Evolutionary conservation across 805 yeast species (phyloP).

Genomic region (Lipomyces japonicus): DNA sequence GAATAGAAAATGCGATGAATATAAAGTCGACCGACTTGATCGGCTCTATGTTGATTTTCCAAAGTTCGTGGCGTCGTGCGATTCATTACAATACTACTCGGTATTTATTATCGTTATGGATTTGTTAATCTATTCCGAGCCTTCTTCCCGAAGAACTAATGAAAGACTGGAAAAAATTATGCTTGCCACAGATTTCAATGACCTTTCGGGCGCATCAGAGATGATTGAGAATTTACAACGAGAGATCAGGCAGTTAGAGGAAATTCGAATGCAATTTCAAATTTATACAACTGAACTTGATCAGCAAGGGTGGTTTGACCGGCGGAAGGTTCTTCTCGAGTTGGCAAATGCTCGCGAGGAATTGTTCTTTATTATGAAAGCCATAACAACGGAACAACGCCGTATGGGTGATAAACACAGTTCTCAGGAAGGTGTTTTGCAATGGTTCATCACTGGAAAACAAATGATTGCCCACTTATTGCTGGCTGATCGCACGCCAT

Average conservation of each 20-base stretch:
- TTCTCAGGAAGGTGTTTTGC: slow-evolving; percentile 43
- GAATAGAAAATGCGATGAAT: slow-evolving; percentile 26
- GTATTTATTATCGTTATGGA: slow-evolving; percentile 60
- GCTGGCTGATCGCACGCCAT: slow-evolving; percentile 55
- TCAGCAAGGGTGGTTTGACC: slow-evolving; percentile 37
- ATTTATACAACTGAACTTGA: slow-evolving; percentile 43
- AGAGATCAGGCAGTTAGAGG: slow-evolving; percentile 43
- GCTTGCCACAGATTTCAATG: slow-evolving; percentile 66
- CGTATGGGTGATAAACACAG: slow-evolving; percentile 32
- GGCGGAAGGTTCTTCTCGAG: slow-evolving; percentile 20
- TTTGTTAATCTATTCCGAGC: slow-evolving; percentile 69
- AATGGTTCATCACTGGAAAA: slow-evolving; percentile 64
- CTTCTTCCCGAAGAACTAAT: slow-evolving; percentile 53
- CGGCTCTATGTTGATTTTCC: slow-evolving; percentile 65
- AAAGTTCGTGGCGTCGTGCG: slow-evolving; percentile 59
- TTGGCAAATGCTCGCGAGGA: slow-evolving; percentile 37
- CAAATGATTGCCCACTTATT: slow-evolving; percentile 69
- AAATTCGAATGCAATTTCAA: slow-evolving; percentile 47
- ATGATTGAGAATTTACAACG: slow-evolving; percentile 50
- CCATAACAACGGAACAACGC: slow-evolving; percentile 41
- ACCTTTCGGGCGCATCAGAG: slow-evolving; percentile 48
- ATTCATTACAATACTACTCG: slow-evolving; percentile 68
- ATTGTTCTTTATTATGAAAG: slow-evolving; percentile 46
- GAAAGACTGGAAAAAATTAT: slow-evolving; percentile 63
- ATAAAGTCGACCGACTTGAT: slow-evolving; percentile 37